These are phyloP conservation scores for Paramecium octaurelia DNA, from an alignment of 73 alveolate species.

Conservation along the genomic window DNA sequence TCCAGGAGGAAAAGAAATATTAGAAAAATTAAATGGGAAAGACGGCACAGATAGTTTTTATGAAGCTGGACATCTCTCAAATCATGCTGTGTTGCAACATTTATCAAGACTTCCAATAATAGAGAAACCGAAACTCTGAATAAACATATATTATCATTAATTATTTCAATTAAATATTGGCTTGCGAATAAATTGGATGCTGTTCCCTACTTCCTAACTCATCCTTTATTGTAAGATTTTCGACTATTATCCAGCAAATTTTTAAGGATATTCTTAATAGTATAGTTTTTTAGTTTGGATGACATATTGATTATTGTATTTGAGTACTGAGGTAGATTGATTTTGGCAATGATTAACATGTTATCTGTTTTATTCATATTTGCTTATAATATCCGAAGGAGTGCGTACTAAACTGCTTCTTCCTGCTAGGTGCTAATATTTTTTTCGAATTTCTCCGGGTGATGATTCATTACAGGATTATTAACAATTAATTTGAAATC, in stretches of 20 bases:
- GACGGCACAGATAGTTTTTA: neutral
- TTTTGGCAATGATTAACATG: neutral
- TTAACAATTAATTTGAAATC: neutral
- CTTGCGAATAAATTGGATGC: neutral
- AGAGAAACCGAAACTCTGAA: neutral
- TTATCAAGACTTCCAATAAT: neutral
- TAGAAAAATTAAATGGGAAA: neutral
- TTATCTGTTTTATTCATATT: neutral
- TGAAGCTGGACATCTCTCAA: neutral
- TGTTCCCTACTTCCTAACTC: neutral
- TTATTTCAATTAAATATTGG: neutral
- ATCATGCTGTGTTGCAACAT: neutral
- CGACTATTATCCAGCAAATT: neutral
- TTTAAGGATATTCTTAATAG: neutral
- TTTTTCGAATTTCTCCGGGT: neutral
- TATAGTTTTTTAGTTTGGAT: neutral
- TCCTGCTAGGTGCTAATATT: neutral
- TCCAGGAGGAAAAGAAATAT: neutral
- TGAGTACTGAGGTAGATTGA: neutral
- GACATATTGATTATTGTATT: neutral
- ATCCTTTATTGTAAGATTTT: neutral
- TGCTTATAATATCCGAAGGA: neutral
- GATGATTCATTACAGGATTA: neutral
- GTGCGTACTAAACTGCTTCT: neutral
- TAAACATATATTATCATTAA: neutral